Percentiles rank a stretch among this genome's conserved stretches.
phyloP scores from a whole-genome alignment of 2,329 filamentous ascomycete species.

The Apiospora saccharicola region DNA sequence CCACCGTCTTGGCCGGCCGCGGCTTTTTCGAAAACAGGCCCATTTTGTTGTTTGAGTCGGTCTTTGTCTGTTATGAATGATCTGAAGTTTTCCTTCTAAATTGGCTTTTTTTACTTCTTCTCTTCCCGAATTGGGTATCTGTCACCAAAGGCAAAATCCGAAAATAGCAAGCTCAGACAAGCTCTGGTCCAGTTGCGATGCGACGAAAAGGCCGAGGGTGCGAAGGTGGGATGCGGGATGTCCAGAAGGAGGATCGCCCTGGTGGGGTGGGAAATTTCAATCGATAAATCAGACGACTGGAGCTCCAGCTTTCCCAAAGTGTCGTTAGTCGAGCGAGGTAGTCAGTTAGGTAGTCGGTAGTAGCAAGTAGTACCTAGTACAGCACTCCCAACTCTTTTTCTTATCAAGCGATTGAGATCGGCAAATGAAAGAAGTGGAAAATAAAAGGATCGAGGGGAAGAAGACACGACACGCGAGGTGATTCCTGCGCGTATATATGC shows the following conservation, averaged over 20 bases:
- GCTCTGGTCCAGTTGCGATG: conserved; percentile 10
- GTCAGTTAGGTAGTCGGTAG: background rate
- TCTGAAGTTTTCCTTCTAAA: background rate
- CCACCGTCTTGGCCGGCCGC: conserved; percentile 27
- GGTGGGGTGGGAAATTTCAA: conserved; percentile 22
- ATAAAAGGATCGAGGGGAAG: background rate
- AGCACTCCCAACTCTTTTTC: background rate
- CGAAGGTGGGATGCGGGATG: conserved; percentile 10
- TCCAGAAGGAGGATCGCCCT: conserved; percentile 10
- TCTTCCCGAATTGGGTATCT: background rate
- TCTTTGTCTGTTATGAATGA: background rate
- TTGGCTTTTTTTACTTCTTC: background rate
- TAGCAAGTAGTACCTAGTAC: background rate
- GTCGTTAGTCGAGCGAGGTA: background rate
- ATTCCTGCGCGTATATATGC: background rate
- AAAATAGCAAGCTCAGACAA: conserved; percentile 6
- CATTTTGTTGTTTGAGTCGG: conserved; percentile 1
- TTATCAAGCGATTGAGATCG: background rate
- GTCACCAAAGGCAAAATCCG: background rate
- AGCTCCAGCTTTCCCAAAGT: conserved; percentile 3
- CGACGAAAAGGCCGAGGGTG: conserved; percentile 14
- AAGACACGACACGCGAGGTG: background rate
- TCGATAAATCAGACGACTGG: background rate
- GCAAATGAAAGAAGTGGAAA: background rate
- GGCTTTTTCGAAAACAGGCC: conserved; percentile 31